Evolutionary conservation across 2,329 filamentous ascomycete genomes (phyloP), one percentile per base, ranked within the genome.

Genomic region (Claviceps fusiformis): DNA sequence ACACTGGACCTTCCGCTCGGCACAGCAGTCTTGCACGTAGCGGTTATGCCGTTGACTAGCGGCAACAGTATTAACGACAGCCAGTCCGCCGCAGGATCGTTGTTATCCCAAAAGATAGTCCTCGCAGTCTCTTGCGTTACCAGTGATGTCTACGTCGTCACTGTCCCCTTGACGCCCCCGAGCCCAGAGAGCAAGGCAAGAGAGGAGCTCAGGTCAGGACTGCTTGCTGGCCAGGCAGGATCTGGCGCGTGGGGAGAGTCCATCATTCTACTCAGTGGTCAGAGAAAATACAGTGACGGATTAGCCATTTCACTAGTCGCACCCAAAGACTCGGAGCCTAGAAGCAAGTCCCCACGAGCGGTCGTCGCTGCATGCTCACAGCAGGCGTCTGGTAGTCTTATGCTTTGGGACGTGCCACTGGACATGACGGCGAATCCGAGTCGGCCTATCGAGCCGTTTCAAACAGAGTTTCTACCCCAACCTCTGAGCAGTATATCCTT

Each of bases 231-330:
- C 24, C 76, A 73, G 58, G 77, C 77, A 41, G 82, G 82, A 19
- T 79, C 75, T 37, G 81, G 81, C 44, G 75, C 74, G n/a, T 85
- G 82, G 80, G 81, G 81, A 7, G 82, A 85, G 66, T 76, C 74
- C 0, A 67, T 85, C 29, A 71, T 76, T 1, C 64, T 76, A 11
- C 72, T 86, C 7, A 68, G 68, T 19, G 80, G 81, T 1, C 79
- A 81, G 62, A 68, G 71, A 49, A 77, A 72, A 57, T 68, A 72
- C 33, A 78, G 77, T 37, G 73, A 80, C 57, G 79, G 78, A 5
- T 63, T 85, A 11, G 77, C 81, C 2, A 75, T 85, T 56, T 76
- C 75, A 2, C 59, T 82, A 27, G 65, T 77, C 39, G 73, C 71
- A 59, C 69, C 73, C 1, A 72, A 71, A 54, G 59, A 67, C 9